Conservation (phyloP, 345 rosid species). For the Acer campestre region DNA sequence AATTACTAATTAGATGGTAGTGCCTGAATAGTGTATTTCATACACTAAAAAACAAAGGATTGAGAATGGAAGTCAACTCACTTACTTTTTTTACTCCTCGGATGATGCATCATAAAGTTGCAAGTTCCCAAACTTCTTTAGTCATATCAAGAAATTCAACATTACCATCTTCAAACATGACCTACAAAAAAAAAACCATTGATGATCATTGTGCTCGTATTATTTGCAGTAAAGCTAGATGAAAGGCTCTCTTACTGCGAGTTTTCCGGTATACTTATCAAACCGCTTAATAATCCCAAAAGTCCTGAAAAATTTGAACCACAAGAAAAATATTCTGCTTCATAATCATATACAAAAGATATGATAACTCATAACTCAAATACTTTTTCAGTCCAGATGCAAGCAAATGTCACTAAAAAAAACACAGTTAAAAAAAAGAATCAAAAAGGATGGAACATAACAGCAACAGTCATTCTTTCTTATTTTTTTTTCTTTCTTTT, state of each 20-base stretch:
- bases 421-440: neutral
- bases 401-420: neutral
- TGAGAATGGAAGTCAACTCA: neutral
- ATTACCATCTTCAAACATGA: slow-evolving; percentile 78
- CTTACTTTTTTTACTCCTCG: slow-evolving; percentile 11
- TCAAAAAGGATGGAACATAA: neutral
- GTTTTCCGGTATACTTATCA: slow-evolving; percentile 61
- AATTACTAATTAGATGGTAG: too few relatives aligned
- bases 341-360: neutral
- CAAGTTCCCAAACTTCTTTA: slow-evolving; percentile 67
- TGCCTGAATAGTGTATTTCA: neutral
- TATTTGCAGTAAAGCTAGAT: slow-evolving; percentile 5
- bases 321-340: neutral
- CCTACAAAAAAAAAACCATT: slow-evolving; percentile 38
- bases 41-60: neutral
- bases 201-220: slow-evolving; percentile 2
- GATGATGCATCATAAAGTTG: slow-evolving; percentile 34
- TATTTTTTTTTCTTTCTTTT: too few relatives aligned
- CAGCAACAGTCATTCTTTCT: neutral
- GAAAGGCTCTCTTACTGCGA: slow-evolving; percentile 49
- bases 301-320: slow-evolving; percentile 43
- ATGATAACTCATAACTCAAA: neutral
- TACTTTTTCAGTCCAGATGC: neutral
- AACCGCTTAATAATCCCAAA: slow-evolving; percentile 70
- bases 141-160: slow-evolving; percentile 65